Conservation (phyloP, 2,329 filamentous ascomycete species). For the Cordyceps farinosa region DNA sequence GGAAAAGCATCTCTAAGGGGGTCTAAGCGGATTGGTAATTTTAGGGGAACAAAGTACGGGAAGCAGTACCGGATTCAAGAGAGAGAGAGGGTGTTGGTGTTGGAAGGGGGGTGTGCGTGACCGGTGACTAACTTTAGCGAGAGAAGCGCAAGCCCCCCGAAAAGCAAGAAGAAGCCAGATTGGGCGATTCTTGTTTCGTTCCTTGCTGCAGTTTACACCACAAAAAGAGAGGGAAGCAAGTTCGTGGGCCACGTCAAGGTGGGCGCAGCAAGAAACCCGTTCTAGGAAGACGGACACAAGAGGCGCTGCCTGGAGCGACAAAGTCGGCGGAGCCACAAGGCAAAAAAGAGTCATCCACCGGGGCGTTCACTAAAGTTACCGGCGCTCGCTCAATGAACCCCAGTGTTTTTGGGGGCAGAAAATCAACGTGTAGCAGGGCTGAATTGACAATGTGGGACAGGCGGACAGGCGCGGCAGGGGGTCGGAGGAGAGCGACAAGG, state of each 20-base stretch:
- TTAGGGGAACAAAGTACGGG: too few relatives aligned
- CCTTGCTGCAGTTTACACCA: too few relatives aligned
- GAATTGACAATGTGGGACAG: constrained; percentile 11
- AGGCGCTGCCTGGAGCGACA: neutral
- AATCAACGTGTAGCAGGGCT: constrained; percentile 11
- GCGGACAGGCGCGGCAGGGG: constrained; percentile 8
- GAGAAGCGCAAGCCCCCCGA: neutral
- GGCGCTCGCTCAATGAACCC: neutral
- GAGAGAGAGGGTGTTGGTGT: neutral
- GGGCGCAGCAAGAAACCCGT: neutral
- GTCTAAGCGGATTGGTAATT: neutral
- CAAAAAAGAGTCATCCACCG: constrained; percentile 1
- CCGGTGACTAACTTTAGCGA: constrained; percentile 11
- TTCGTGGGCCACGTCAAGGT: neutral
- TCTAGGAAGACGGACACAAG: neutral
- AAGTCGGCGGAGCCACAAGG: neutral
- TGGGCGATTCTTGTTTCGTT: neutral
- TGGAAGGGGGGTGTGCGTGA: neutral
- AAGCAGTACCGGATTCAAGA: neutral
- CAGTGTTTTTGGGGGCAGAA: neutral
- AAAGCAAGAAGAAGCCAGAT: neutral
- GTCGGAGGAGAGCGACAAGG: too few relatives aligned
- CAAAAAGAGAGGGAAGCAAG: too few relatives aligned
- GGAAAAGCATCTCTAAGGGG: neutral
- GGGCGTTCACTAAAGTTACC: neutral